Percentiles rank a stretch among this genome's conserved stretches.
phyloP scores from a whole-genome alignment of 805 yeast genomes.

The Kregervanrija delftensis region DNA sequence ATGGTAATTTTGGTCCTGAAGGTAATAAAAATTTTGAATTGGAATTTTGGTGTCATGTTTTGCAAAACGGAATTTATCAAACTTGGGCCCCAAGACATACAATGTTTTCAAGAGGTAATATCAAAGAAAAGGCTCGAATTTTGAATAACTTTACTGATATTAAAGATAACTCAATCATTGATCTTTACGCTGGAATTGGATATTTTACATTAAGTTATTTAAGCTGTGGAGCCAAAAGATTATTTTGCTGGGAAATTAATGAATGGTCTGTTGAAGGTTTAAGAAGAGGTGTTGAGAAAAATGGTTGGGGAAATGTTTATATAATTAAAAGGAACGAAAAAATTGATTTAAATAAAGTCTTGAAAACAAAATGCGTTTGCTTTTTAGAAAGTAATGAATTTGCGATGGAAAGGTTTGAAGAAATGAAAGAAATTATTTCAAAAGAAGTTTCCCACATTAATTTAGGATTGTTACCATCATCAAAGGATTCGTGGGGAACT shows the following conservation, averaged over 20 bases:
- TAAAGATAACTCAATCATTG: constrained; percentile 43
- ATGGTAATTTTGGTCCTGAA: constrained; percentile 62
- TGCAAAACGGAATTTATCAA: constrained; percentile 71
- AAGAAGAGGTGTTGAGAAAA: constrained; percentile 43
- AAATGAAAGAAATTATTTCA: constrained; percentile 23
- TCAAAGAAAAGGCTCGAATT: constrained; percentile 70
- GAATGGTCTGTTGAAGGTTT: constrained; percentile 81
- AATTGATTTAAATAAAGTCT: constrained; percentile 15
- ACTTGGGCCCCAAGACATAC: constrained; percentile 81
- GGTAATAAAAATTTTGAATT: constrained; percentile 33
- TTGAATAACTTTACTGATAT: constrained; percentile 35
- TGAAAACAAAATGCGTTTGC: constrained; percentile 33
- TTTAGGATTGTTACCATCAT: constrained; percentile 72
- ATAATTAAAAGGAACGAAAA: constrained; percentile 24
- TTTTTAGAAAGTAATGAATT: constrained; percentile 59
- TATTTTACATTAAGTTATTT: constrained; percentile 71
- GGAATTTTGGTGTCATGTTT: constrained; percentile 66
- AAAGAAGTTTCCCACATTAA: constrained; percentile 48
- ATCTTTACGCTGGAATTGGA: constrained; percentile 81
- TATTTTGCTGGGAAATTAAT: constrained; percentile 78
- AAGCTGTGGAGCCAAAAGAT: constrained; percentile 39
- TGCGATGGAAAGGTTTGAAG: constrained; percentile 36
- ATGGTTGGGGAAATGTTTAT: constrained; percentile 28
- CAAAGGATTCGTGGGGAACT: constrained; percentile 53
- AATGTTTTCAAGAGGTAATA: constrained; percentile 84